Evolutionary conservation across 805 yeast species (phyloP), one percentile per base, ranked within the genome.

Genomic region (Yarrowia osloensis): DNA sequence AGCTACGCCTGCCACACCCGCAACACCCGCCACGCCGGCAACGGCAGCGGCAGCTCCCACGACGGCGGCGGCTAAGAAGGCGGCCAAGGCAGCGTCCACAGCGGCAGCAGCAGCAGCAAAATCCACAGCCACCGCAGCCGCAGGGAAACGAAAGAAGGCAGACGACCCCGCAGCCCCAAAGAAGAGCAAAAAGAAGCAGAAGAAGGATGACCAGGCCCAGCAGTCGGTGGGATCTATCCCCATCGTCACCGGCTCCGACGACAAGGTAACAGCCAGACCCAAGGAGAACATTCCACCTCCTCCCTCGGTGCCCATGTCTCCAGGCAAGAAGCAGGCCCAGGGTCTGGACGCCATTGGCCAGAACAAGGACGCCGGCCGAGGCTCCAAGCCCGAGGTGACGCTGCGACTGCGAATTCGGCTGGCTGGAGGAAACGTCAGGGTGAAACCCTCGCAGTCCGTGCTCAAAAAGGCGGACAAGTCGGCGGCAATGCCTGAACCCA

Each of bases 61-160:
- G 3, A 17, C 57, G 7, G 22, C 59, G 3, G 31, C 44, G 9
- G 59, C 46, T 1, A 35, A 54, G 35, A 33, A 35, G 46, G 33
- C 59, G 3, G 22, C 40, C n/a, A 70, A 29, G 72, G 73, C 33
- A 69, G 71, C 7, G 66, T 67, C 19, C 63, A 67, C 28, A 35
- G 54, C 52, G 13, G 47, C 46, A 5, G 13, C 35, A 8, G 35
- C 39, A 35, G 42, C 63, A 7, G 44, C 50, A 28, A 28, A 42
- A 42, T 13, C 67, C 3, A 28, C 59, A 37, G 29, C 59, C 11
- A 28, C 61, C 42, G 15, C 69, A 19, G 24, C 69, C 2, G 31
- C 54, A 12, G 42, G 55, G 17, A 66, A 59, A 26, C 67, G 55
- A n/a, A 47, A 62, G 26, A 55, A 62, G 40, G 9, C 55, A 0